A percentile compares a stretch with the other conserved stretches of the same genome.
These are phyloP conservation scores for Cunninghamia lanceolata DNA, from an alignment of 75 land plant species.

Conservation along the genomic window DNA sequence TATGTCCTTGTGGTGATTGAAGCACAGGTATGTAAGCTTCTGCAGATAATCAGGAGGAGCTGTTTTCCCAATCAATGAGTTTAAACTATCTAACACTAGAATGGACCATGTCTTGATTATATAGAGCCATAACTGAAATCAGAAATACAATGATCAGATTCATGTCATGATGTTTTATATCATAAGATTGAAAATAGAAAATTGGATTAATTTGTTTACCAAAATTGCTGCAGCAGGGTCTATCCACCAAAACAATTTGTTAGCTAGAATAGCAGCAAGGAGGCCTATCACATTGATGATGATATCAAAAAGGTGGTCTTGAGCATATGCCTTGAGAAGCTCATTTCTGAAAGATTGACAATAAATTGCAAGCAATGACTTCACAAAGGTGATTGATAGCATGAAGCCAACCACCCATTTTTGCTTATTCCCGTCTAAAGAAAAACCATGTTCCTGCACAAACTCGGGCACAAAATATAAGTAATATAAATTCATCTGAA, in stretches of 20 bases:
- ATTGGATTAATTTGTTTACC: slow-evolving; percentile 25
- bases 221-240: slow-evolving; percentile 87
- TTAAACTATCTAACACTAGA: slow-evolving; percentile 75
- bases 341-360: slow-evolving; percentile 73
- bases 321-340: slow-evolving; percentile 86
- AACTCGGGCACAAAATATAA: neutral
- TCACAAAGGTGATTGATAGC: slow-evolving; percentile 68
- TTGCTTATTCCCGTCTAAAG: slow-evolving; percentile 33
- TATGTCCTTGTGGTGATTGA: slow-evolving; percentile 61
- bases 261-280: slow-evolving; percentile 73
- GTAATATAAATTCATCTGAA: neutral
- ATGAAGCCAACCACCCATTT: slow-evolving; percentile 74
- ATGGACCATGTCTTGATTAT: slow-evolving; percentile 74
- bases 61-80: slow-evolving; percentile 63
- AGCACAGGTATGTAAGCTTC: slow-evolving; percentile 72
- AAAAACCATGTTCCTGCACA: slow-evolving; percentile 39
- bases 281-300: slow-evolving; percentile 80
- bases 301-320: slow-evolving; percentile 90
- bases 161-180: neutral
- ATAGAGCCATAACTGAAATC: slow-evolving; percentile 70
- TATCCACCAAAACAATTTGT: slow-evolving; percentile 65
- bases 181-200: neutral
- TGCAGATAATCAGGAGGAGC: slow-evolving; percentile 80
- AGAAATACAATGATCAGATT: neutral
- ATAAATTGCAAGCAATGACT: slow-evolving; percentile 58